These are phyloP conservation scores for Penicillium daleae DNA, from an alignment of 495 filamentous ascomycete genomes.

Conservation along the genomic window DNA sequence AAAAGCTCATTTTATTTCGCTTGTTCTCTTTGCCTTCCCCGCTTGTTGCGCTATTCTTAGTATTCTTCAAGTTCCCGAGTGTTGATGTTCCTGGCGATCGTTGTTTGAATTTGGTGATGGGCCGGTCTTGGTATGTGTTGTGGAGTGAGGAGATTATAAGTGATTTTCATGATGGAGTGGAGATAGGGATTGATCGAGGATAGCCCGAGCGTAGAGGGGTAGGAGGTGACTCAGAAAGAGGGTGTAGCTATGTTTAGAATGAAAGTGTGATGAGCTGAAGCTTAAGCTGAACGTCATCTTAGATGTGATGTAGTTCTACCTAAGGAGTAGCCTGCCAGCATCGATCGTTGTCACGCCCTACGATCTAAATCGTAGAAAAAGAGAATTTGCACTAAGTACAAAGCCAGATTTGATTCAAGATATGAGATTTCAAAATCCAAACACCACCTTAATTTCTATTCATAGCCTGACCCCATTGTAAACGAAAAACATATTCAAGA, in stretches of 20 bases:
- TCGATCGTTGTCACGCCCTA: not conserved
- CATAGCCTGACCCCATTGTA: not conserved
- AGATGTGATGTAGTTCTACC: not conserved
- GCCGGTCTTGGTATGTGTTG: conserved; percentile 2
- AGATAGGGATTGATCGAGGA: not conserved
- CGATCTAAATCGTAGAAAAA: not conserved
- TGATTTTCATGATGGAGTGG: not conserved
- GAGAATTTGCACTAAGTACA: not conserved
- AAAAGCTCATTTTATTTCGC: too few relatives aligned
- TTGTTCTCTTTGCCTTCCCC: conserved; percentile 11
- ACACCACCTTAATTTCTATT: conserved; percentile 3
- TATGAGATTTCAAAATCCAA: not conserved
- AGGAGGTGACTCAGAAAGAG: not conserved
- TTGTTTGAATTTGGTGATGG: not conserved
- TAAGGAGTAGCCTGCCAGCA: not conserved
- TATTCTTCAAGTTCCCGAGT: not conserved
- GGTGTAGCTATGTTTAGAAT: conserved; percentile 6
- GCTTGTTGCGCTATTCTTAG: conserved; percentile 18
- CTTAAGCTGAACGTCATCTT: not conserved
- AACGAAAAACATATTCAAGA: not conserved
- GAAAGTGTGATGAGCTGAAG: not conserved
- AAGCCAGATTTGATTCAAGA: not conserved
- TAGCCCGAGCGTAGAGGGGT: conserved; percentile 3
- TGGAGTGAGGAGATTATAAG: not conserved
- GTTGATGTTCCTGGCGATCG: conserved; percentile 24